These are phyloP conservation scores for Hericium alpestre DNA, from an alignment of 768 basidiomycete genomes.

Conservation along the genomic window DNA sequence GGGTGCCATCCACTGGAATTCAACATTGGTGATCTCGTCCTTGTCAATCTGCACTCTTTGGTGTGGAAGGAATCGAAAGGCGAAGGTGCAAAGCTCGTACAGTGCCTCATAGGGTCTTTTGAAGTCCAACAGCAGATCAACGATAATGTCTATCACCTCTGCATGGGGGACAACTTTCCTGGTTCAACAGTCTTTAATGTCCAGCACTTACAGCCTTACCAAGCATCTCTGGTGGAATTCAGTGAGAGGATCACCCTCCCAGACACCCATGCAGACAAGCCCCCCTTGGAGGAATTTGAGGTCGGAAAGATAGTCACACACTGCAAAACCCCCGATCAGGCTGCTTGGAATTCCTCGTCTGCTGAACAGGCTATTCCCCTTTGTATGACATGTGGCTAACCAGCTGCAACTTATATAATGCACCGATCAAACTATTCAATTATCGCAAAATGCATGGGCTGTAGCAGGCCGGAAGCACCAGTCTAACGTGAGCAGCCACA, in stretches of 20 bases:
- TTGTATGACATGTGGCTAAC: background rate
- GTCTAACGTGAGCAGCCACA: too few relatives aligned
- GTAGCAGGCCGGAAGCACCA: too few relatives aligned
- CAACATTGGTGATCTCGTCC: conserved; percentile 13
- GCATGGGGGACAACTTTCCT: conserved; percentile 12
- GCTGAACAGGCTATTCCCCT: conserved; percentile 10
- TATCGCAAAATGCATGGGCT: background rate
- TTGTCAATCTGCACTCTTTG: conserved; percentile 16
- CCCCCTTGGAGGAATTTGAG: conserved; percentile 2
- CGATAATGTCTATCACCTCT: conserved; percentile 13
- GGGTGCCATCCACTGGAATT: conserved; percentile 8
- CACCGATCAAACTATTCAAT: background rate
- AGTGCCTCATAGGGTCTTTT: conserved; percentile 16
- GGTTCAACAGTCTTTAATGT: conserved; percentile 17
- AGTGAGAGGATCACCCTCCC: background rate
- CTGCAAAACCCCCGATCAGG: background rate
- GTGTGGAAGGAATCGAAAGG: conserved; percentile 11
- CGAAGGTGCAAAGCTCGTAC: conserved; percentile 16
- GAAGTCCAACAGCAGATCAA: conserved; percentile 15
- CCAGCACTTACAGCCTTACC: conserved; percentile 15
- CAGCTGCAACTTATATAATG: background rate
- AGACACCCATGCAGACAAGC: background rate
- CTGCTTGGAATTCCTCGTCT: conserved; percentile 4
- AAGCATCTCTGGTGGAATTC: conserved; percentile 10
- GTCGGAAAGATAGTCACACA: conserved; percentile 1